Conservation (phyloP, 2,329 filamentous ascomycete species). For the Emmonsiellopsis sp. region DNA sequence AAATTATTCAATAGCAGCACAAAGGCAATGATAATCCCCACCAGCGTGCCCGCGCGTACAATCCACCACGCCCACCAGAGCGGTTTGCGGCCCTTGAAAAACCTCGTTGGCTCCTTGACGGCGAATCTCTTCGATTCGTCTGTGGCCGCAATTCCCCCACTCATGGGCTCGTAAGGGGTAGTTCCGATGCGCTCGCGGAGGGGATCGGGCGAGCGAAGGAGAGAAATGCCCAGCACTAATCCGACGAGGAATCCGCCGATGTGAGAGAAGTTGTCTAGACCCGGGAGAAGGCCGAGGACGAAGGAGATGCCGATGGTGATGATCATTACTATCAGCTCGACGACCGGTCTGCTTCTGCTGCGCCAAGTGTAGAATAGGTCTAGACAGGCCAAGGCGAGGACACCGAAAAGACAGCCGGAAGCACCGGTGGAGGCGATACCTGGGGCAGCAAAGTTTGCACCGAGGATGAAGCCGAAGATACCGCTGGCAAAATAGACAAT, state of each 20-base stretch:
- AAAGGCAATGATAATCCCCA: slow-evolving; percentile 76
- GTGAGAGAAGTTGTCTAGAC: slow-evolving; percentile 93
- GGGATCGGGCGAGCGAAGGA: slow-evolving; percentile 79
- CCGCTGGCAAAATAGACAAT: slow-evolving; percentile 84
- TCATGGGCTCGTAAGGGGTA: slow-evolving; percentile 61
- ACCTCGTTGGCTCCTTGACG: slow-evolving; percentile 49
- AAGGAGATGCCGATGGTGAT: slow-evolving; percentile 85
- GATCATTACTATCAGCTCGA: slow-evolving; percentile 79
- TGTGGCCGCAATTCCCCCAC: slow-evolving; percentile 35
- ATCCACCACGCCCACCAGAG: slow-evolving; percentile 99
- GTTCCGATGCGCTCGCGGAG: slow-evolving; percentile 66
- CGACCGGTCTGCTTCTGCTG: slow-evolving; percentile 64
- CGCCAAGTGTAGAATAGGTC: slow-evolving; percentile 91
- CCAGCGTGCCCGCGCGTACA: slow-evolving; percentile 65
- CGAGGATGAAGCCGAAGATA: slow-evolving; percentile 92
- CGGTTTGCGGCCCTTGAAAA: slow-evolving; percentile 68
- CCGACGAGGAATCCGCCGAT: slow-evolving; percentile 96
- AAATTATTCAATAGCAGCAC: slow-evolving; percentile 86
- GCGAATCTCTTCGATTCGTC: slow-evolving; percentile 43
- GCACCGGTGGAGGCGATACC: slow-evolving; percentile 78
- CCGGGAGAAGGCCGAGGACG: slow-evolving; percentile 81
- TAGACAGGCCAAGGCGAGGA: slow-evolving; percentile 78
- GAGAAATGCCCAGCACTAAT: slow-evolving; percentile 71
- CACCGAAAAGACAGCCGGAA: slow-evolving; percentile 82
- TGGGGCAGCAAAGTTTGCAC: slow-evolving; percentile 81